Percentiles rank a stretch among this genome's conserved stretches.
phyloP scores from a whole-genome alignment of 2,329 filamentous ascomycete genomes.

The Xylaria sp. region DNA sequence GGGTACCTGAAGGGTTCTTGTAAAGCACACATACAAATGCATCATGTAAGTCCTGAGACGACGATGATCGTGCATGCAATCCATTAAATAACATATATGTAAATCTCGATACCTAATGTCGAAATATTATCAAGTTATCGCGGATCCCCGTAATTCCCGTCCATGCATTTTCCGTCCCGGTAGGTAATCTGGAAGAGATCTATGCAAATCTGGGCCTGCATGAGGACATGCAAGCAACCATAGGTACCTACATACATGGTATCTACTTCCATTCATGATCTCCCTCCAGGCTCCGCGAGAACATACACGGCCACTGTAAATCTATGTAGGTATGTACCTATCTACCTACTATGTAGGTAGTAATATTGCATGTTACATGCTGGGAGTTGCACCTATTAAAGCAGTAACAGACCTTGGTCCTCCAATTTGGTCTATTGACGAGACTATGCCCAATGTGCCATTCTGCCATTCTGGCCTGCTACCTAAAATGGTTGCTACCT shows the following conservation, averaged over 20 bases:
- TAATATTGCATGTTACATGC: not conserved
- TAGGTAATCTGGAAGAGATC: not conserved
- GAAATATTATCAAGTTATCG: not conserved
- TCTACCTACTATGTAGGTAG: not conserved
- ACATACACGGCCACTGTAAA: no score
- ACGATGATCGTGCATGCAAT: no score
- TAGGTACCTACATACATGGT: no score
- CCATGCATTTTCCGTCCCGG: not conserved
- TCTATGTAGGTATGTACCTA: not conserved
- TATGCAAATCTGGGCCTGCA: not conserved
- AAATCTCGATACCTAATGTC: not conserved
- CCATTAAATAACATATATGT: not conserved
- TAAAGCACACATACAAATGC: no score
- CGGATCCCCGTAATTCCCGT: not conserved
- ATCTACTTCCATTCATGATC: not conserved
- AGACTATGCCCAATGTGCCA: not conserved
- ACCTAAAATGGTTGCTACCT: no score
- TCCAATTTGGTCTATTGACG: not conserved
- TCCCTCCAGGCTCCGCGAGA: no score
- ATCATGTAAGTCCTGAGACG: no score
- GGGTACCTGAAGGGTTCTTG: no score
- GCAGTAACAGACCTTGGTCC: not conserved
- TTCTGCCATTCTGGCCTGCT: not conserved
- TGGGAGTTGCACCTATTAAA: no score
- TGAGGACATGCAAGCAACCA: not conserved